Conservation (phyloP, 1,284 basidiomycete genomes). For the Thecaphora frezii region DNA sequence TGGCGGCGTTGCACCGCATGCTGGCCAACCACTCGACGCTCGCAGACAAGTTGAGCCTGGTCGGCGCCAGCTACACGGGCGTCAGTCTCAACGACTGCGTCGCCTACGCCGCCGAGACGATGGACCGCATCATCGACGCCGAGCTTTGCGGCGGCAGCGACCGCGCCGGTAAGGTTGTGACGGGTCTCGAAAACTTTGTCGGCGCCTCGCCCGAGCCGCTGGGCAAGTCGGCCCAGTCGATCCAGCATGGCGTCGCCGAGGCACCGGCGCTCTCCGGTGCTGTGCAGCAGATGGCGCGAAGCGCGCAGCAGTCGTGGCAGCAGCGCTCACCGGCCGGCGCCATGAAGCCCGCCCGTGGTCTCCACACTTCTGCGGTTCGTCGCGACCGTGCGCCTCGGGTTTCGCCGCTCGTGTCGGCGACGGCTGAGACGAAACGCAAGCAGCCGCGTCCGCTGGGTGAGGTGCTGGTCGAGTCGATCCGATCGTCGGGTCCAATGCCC, state of each 20-base stretch:
- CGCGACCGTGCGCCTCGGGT: too few species aligned
- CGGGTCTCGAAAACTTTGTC: constrained; percentile 11
- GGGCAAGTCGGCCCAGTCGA: neutral
- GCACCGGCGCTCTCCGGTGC: neutral
- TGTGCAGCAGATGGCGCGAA: neutral
- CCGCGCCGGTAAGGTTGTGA: constrained; percentile 5
- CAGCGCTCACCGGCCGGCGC: neutral
- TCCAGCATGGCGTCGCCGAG: neutral
- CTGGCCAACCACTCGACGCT: constrained; percentile 60
- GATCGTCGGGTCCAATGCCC: constrained; percentile 49
- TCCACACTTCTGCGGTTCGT: constrained; percentile 12
- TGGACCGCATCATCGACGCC: constrained; percentile 23
- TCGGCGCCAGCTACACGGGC: constrained; percentile 84
- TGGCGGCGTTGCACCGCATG: constrained; percentile 67
- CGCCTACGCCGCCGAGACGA: constrained; percentile 34
- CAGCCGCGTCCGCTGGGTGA: constrained; percentile 20
- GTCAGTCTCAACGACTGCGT: constrained; percentile 90
- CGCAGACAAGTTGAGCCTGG: constrained; percentile 69
- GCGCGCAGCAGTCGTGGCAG: neutral
- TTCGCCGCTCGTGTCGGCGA: too few species aligned
- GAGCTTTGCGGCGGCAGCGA: constrained; percentile 14
- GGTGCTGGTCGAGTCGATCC: constrained; percentile 29
- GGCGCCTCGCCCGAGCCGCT: neutral
- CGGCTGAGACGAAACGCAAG: neutral
- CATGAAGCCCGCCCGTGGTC: constrained; percentile 3